Conservation (phyloP, 192 early-diverging fungal species). For the Coemansia sp. region DNA sequence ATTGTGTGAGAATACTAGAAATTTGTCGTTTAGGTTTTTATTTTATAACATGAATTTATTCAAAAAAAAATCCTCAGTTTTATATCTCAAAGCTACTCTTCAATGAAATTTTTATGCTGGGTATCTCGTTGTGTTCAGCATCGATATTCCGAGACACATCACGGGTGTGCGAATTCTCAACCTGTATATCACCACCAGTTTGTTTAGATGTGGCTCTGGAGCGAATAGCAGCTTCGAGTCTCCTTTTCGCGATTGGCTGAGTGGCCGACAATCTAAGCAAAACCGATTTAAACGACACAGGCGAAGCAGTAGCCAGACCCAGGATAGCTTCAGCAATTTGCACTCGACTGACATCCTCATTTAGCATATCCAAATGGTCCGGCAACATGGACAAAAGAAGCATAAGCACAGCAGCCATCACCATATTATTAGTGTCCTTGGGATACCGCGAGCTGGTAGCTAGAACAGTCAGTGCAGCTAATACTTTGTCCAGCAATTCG, state of each 20-base stretch:
- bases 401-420: constrained; percentile 36
- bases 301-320: constrained; percentile 19
- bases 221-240: constrained; percentile 30
- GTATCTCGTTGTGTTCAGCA: neutral
- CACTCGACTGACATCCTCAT: neutral
- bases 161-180: neutral
- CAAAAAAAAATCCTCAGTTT: neutral
- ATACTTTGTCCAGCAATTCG: neutral
- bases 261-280: constrained; percentile 22
- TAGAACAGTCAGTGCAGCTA: constrained; percentile 15
- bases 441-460: constrained; percentile 14
- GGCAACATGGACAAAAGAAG: constrained; percentile 37
- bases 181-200: neutral
- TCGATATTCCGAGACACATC: neutral
- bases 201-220: constrained; percentile 5
- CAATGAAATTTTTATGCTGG: constrained; percentile 14
- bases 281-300: constrained; percentile 18
- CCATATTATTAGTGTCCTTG: neutral
- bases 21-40: neutral
- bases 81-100: constrained; percentile 40
- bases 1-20: too few relatives aligned
- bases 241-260: constrained; percentile 25
- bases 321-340: constrained; percentile 25
- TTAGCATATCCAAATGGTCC: neutral
- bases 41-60: neutral